phyloP scores from a whole-genome alignment of 441 rosid genomes.

The Hura crepitans region DNA sequence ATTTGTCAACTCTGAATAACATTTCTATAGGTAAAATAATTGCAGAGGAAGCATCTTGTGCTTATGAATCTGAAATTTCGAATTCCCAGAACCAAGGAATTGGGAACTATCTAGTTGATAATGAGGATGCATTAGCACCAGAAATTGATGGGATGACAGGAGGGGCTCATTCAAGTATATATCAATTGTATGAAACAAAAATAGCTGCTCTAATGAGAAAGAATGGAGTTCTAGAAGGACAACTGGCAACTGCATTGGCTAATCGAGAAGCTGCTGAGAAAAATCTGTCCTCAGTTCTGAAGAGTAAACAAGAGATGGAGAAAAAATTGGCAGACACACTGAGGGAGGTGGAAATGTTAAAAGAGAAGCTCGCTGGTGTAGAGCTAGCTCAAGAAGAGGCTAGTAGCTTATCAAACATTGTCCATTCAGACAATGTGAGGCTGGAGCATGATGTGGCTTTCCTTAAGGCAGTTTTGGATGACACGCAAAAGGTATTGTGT shows the following conservation, averaged over 20 bases:
- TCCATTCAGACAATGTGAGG: conserved; percentile 92
- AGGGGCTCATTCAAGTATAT: conserved; percentile 53
- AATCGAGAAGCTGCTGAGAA: conserved; percentile 75
- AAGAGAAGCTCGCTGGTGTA: conserved; percentile 71
- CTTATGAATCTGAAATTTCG: conserved; percentile 40
- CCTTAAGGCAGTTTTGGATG: conserved; percentile 90
- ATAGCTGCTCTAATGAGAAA: conserved; percentile 63
- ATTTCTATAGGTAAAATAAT: conserved; percentile 41
- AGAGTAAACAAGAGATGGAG: conserved; percentile 82
- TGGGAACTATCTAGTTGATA: conserved; percentile 39
- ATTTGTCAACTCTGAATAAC: conserved; percentile 27
- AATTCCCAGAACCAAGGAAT: conserved; percentile 36
- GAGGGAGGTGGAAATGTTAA: conserved; percentile 81
- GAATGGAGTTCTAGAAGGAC: conserved; percentile 74
- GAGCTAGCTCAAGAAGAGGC: conserved; percentile 93
- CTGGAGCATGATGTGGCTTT: conserved; percentile 98
- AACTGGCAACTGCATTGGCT: conserved; percentile 61
- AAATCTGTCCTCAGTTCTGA: conserved; percentile 54
- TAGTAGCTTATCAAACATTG: conserved; percentile 72
- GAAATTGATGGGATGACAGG: conserved; percentile 48
- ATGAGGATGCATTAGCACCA: conserved; percentile 36
- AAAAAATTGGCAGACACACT: conserved; percentile 51
- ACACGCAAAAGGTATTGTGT: conserved; percentile 75
- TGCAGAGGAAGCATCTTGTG: conserved; percentile 44
- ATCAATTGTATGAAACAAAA: conserved; percentile 67